Base-by-base conservation (phyloP, 805 yeast species). In the Wickerhamiella sorbophila region DNA sequence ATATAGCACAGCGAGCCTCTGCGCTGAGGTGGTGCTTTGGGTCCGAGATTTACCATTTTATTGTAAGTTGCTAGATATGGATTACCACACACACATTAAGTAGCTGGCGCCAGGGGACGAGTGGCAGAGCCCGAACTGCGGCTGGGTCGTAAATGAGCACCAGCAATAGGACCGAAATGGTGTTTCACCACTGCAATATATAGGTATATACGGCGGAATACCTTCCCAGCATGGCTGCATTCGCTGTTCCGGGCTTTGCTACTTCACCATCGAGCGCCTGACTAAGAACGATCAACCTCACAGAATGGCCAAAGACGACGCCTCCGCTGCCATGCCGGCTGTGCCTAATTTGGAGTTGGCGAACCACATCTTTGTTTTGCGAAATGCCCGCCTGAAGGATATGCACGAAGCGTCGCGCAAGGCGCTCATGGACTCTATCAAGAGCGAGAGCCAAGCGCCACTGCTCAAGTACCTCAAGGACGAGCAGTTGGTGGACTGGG, bases 281-380 rank as follows among this genome's bases (percentile, higher is more conserved):
- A n/a, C n/a, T n/a, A n/a, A n/a, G n/a, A n/a, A n/a, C n/a, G n/a
- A n/a, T n/a, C n/a, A n/a, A n/a, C n/a, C n/a, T n/a, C n/a, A n/a
- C n/a, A n/a, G n/a, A n/a, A 24, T 24, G 29, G 6, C 29, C 6
- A 24, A 8, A 5, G 16, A 16, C 16, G 36, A 5, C 17, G 31
- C 14, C 5, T 8, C 12, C 31, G 24, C 8, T 5, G 39, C 21
- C 31, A 36, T 17, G 31, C 21, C 21, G 16, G 43, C 48, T 34
- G 46, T 84, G 21, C 97, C 97, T 22, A 86, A 87, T 58, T 79
- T 81, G 63, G 70, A 68, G 51, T 72, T 87, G 31, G 78, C 94
- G n/a, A 87, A 85, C 56, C 67, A 73, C 43, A 82, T 87, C 31
- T 88, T 81, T 59, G 68, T 75, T 40, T 66, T 82, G 44, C 64